Evolutionary conservation across 164 flowering plant genomes (phyloP).

Genomic region (Aristolochia californica): DNA sequence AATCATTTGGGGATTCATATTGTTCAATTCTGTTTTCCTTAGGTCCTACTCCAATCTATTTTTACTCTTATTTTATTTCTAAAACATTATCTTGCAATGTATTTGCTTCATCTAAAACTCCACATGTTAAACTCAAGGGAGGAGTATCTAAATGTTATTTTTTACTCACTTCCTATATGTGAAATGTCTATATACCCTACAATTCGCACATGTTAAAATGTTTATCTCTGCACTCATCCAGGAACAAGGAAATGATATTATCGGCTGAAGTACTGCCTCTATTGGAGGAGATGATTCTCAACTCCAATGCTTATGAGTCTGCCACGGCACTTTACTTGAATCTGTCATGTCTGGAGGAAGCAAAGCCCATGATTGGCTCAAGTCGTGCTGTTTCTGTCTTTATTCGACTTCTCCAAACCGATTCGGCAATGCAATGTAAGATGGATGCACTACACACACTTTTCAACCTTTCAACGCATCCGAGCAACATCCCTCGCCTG

Average conservation of each 20-base stretch:
- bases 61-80: no score
- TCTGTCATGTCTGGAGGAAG: conserved; percentile 84
- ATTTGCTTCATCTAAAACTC: no score
- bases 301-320: conserved; percentile 33
- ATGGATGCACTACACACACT: conserved; percentile 82
- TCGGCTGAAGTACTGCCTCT: conserved; percentile 50
- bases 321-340: conserved; percentile 86
- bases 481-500: conserved; percentile 44
- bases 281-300: conserved; percentile 59
- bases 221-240: conserved; percentile 17
- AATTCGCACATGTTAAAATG: no score
- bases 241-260: conserved; percentile 87
- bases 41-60: no score
- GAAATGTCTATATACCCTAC: no score
- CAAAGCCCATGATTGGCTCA: conserved; percentile 71
- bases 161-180: no score
- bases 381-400: conserved; percentile 67
- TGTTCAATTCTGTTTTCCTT: no score
- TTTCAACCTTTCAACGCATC: conserved; percentile 62
- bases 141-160: no score
- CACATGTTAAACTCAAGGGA: no score
- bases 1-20: no score
- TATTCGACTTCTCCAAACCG: conserved; percentile 33
- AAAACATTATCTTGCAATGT: no score
- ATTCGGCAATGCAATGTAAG: conserved; percentile 52